Base-by-base conservation (phyloP, 2,329 filamentous ascomycete genomes). In the Diplodia intermedia region DNA sequence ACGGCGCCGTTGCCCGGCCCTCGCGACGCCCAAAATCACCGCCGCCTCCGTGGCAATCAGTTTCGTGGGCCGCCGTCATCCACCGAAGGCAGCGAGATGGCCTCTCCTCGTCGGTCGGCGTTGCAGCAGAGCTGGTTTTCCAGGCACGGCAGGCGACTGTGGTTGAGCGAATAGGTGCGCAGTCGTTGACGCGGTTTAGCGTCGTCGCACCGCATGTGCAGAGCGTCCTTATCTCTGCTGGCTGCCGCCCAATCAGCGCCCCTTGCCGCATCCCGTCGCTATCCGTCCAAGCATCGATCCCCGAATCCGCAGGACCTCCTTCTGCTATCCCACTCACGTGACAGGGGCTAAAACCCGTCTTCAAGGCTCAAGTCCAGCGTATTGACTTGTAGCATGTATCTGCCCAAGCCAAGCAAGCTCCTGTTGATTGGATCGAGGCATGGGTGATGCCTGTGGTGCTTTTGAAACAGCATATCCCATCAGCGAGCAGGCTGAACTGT, bases 151-250 rank as follows among this genome's bases (percentile, higher is more conserved):
- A 36, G 7, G 40, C 38, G 38, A 4, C 18, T 31, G 52, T 50
- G 53, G 43, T 43, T 47, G 56, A 60, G 23, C 20, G 6, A 38
- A 18, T 12, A 33, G 31, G 29, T 26, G n/a, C 26, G 29, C 15
- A 8, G 40, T 63, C 43, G 40, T 43, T 12, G 20, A 26, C 49
- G 9, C 23, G 47, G 52, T 23, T 66, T 55, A 43, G 63, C 63
- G 63, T 31, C 47, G 56, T 38, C 56, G 26, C 40, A 47, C 63
- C 26, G 63, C 50, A 29, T 33, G 52, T 20, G 12, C 18, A 66
- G 38, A 43, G 20, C 56, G 14, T 15, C n/a, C 54, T 60, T 50
- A 60, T 57, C 40, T 67, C 40, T 60, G 43, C 40, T n/a, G n/a
- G 7, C 54, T 52, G 6, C 20, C 26, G 8, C 20, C 65, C 65